These are phyloP conservation scores for Rhizophagus clarus DNA, from an alignment of 192 early-diverging fungal genomes.

Conservation along the genomic window DNA sequence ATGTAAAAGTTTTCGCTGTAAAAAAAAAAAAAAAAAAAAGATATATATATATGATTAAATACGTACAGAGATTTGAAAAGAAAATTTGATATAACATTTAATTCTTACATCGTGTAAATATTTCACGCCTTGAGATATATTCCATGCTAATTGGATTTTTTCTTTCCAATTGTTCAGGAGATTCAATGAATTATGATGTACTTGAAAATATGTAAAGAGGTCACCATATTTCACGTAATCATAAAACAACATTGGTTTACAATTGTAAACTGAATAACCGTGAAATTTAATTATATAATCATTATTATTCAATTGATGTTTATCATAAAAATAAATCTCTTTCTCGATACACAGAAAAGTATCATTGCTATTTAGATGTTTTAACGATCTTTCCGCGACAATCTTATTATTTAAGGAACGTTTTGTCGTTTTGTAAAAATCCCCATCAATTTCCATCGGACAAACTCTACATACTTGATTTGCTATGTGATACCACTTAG, in stretches of 20 bases:
- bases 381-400: not conserved
- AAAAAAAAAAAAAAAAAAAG: not conserved
- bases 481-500: not conserved
- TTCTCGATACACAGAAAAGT: not conserved
- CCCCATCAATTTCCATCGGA: not conserved
- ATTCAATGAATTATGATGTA: not conserved
- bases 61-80: no score
- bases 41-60: no score
- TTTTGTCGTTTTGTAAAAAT: not conserved
- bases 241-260: not conserved
- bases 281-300: not conserved
- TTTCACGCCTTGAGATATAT: not conserved
- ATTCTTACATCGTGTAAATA: not conserved
- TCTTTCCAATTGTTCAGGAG: not conserved
- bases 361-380: not conserved
- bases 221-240: not conserved
- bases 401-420: not conserved
- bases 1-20: not conserved
- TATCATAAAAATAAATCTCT: not conserved
- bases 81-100: no score
- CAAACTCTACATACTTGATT: not conserved
- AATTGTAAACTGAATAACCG: not conserved
- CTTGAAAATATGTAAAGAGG: not conserved
- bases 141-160: not conserved
- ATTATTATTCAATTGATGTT: not conserved